These are phyloP conservation scores for Chaetomiaceae sp. DNA, from an alignment of 2,329 filamentous ascomycete species.

Conservation along the genomic window DNA sequence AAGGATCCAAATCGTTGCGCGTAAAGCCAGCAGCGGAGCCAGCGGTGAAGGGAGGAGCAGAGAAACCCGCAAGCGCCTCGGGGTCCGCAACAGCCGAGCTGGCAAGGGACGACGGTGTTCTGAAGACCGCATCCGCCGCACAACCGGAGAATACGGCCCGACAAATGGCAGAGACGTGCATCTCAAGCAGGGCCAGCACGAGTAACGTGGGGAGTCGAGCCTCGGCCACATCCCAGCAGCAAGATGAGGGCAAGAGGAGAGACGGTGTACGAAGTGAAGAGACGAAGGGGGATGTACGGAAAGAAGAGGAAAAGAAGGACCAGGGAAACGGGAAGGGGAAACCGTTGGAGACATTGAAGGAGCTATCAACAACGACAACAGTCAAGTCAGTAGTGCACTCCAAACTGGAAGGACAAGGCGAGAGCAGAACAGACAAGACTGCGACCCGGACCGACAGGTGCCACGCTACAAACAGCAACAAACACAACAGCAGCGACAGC, in stretches of 20 bases:
- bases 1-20: not conserved
- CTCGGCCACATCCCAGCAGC: too few relatives aligned
- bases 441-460: not conserved
- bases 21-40: slow-evolving; percentile 3
- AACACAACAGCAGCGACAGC: not conserved
- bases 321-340: not conserved
- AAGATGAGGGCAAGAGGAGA: too few relatives aligned
- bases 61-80: too few relatives aligned
- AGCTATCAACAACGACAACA: too few relatives aligned
- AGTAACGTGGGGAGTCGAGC: not conserved
- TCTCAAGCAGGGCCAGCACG: slow-evolving; percentile 1
- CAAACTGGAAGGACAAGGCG: not conserved
- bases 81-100: too few relatives aligned
- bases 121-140: not conserved
- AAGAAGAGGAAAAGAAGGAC: not conserved
- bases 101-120: not conserved
- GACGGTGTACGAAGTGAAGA: too few relatives aligned
- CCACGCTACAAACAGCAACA: not conserved
- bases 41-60: not conserved
- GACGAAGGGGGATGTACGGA: not conserved
- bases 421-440: not conserved
- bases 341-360: too few relatives aligned
- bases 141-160: not conserved
- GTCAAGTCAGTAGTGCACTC: too few relatives aligned
- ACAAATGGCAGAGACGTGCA: not conserved